Evolutionary conservation across 768 basidiomycete species (phyloP), one percentile per base, ranked within the genome.

Genomic region (Phaeotremella fagi): DNA sequence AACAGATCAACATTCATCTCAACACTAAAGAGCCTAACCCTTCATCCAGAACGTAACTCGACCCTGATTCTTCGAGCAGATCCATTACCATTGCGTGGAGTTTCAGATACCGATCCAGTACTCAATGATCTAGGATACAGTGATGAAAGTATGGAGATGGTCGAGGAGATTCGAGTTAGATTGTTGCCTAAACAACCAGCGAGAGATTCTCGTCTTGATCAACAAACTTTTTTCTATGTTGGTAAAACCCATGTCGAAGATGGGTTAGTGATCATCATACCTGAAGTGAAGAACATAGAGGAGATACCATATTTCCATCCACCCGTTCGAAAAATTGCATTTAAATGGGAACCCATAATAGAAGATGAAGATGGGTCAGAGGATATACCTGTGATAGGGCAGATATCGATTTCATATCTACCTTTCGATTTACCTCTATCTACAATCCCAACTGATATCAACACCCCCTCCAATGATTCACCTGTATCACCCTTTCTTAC

Each of bases 21-120:
- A 1, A 87, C 86, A 0, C 71, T 86, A 27, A 81, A 80, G 23
- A 85, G 88, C 57, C 77, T 94, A 16, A 78, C 90, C 5, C 81
- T 86, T 31, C 90, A 94, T 67, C 92, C 92, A 4, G 92, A 97
- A 67, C 88, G 89, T 71, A 94, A 92, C 68, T 90, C 89, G 0
- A 86, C 88, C 0, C 80, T 94, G 24, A 94, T 97, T 52, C 77
- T 97, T 16, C 82, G 92, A 1, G 87, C 90, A 0, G 88, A 94
- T 80, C 2, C 45, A 87, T 18, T 68, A 71, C 4, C 62, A 5
- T 42, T 53, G 12, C 12, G 20, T 11, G 38, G 38, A 12, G 12
- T 20, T 41, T 22, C 38, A 22, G 38, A 6, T 6, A 6, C 7
- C 9, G 22, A 41, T 41, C 7, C 7, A 12, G 20, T 12, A 7